Percentiles rank a stretch among this genome's conserved stretches.
These are phyloP conservation scores for Cladosporium cucumerinum DNA, from an alignment of 2,329 filamentous ascomycete genomes.

Conservation along the genomic window DNA sequence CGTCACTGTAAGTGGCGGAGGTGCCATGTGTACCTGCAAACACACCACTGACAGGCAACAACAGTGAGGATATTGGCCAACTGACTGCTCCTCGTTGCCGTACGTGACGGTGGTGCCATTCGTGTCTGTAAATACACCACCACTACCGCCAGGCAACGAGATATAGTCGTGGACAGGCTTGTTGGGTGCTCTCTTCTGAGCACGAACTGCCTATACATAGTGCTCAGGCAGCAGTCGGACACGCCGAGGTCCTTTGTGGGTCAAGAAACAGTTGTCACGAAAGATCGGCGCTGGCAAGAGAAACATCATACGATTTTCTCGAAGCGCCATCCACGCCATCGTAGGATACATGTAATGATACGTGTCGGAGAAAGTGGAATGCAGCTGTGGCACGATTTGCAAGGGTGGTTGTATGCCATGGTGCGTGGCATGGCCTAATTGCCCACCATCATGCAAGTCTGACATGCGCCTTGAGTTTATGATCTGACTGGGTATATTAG, in stretches of 20 bases:
- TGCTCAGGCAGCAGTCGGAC: not conserved
- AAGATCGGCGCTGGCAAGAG: conserved; percentile 9
- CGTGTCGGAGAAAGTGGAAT: too few relatives aligned
- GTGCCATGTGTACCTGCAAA: not conserved
- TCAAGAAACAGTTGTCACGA: not conserved
- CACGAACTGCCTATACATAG: not conserved
- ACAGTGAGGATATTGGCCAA: not conserved
- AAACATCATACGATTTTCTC: conserved; percentile 13
- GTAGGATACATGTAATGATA: not conserved
- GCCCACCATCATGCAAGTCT: conserved; percentile 3
- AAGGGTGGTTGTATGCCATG: not conserved
- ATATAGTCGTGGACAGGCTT: not conserved
- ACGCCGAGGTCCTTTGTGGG: not conserved
- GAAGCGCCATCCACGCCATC: not conserved
- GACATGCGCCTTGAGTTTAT: not conserved
- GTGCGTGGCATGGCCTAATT: conserved; percentile 5
- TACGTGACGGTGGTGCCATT: not conserved
- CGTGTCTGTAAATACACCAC: not conserved
- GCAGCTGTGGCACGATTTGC: not conserved
- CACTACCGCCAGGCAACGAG: not conserved
- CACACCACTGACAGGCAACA: not conserved
- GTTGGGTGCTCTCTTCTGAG: not conserved
- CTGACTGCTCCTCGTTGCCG: not conserved
- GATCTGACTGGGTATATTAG: not conserved
- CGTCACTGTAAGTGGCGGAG: not conserved